Conservation (phyloP, 176 grass and related monocot genomes). For the Aegilops tauschii region DNA sequence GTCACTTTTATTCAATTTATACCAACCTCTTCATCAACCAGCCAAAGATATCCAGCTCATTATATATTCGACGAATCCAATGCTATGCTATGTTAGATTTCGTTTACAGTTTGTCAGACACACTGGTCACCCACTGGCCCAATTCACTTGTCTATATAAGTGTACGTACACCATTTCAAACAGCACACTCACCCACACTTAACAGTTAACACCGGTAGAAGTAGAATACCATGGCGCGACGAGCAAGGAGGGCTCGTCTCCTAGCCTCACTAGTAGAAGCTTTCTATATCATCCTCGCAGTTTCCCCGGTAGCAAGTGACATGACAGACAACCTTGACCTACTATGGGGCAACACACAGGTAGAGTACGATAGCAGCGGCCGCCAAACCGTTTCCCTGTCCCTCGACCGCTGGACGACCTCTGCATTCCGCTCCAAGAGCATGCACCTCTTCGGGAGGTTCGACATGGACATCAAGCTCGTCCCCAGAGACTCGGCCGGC, state of each 20-base stretch:
- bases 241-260: slow-evolving; percentile 1
- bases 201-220: neutral
- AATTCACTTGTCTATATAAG: slow-evolving; percentile 18
- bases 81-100: neutral
- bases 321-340: slow-evolving; percentile 33
- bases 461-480: slow-evolving; percentile 60
- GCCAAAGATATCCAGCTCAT: slow-evolving; percentile 5
- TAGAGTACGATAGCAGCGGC: slow-evolving; percentile 18
- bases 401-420: slow-evolving; percentile 32
- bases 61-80: slow-evolving; percentile 19
- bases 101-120: neutral
- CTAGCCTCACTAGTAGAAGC: neutral
- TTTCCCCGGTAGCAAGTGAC: slow-evolving; percentile 16
- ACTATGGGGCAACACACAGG: slow-evolving; percentile 35
- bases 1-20: neutral
- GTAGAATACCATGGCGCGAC: neutral
- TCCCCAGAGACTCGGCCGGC: slow-evolving; percentile 48
- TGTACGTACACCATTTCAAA: neutral
- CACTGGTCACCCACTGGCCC: neutral
- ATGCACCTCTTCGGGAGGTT: slow-evolving; percentile 55
- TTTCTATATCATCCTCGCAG: neutral
- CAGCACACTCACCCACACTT: no score
- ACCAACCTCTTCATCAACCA: slow-evolving; percentile 10
- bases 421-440: slow-evolving; percentile 46
- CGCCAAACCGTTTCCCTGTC: slow-evolving; percentile 37